Evolutionary conservation across 345 rosid genomes (phyloP), one percentile per base, ranked within the genome.

Genomic region (Syzygium oleosum): DNA sequence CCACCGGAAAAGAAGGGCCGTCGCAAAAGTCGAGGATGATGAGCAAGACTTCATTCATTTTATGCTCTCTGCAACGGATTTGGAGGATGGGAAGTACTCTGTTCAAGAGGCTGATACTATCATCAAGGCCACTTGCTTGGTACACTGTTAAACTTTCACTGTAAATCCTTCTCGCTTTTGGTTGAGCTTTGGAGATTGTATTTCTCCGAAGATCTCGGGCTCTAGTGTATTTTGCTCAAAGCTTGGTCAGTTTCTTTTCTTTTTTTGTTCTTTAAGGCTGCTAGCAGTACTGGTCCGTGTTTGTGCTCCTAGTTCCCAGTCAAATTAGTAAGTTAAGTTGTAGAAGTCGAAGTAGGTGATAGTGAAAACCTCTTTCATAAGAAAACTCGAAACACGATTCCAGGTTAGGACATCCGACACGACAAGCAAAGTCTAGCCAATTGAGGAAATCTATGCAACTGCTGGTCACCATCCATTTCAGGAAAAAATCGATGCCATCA

Each of bases 21-120:
- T 23, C 54, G 84, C 87, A 53, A 87, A 31, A 15, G 31, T 87
- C 27, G 22, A 79, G 19, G 90, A 85, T 68, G 85, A 59, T 21
- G 90, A 88, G 77, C 85, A 78, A 58, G 91, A 90, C n/a, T 90
- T 87, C 68, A 85, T 90, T n/a, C 85, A 88, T 88, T 88, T 90
- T 59, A 53, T 90, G 90, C 86, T 90, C 31, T 87, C 90, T 78
- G 14, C 51, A 56, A 22, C 56, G 55, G 89, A 88, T 4, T 34
- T 73, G 46, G 78, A 63, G 49, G 90, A 85, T 22, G 88, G 86
- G 56, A 43, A 59, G 41, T 58, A 77, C 31, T 79, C 87, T 38
- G 27, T 85, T 16, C 56, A 85, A 52, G 88, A 87, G 31, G 34
- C 46, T 22, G 89, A 90, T 54, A 86, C 68, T 9, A 54, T 52